Conservation (phyloP, 2,329 filamentous ascomycete species). For the Dothistroma pini region DNA sequence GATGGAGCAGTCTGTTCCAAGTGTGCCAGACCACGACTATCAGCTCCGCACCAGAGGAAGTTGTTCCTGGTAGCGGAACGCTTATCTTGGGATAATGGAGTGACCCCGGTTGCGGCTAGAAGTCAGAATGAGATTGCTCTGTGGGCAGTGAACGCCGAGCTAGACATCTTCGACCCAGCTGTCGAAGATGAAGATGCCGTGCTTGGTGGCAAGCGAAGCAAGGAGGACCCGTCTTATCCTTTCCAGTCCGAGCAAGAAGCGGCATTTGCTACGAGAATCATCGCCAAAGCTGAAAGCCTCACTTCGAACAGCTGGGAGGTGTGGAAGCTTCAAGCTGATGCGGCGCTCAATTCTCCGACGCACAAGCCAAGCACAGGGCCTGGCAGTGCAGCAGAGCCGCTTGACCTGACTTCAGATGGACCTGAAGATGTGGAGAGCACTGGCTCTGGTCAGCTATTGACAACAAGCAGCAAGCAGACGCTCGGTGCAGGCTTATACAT, state of each 20-base stretch:
- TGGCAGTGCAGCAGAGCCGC: not conserved
- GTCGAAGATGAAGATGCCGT: slow-evolving; percentile 19
- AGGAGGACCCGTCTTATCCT: slow-evolving; percentile 18
- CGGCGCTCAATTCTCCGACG: not conserved
- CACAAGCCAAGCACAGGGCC: not conserved
- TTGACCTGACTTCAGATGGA: not conserved
- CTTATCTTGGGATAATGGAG: slow-evolving; percentile 15
- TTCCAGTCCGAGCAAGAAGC: slow-evolving; percentile 16
- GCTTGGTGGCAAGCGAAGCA: slow-evolving; percentile 17
- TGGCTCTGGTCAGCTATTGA: not conserved
- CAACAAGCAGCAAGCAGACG: not conserved
- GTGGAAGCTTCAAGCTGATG: slow-evolving; percentile 11
- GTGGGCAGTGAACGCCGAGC: slow-evolving; percentile 22
- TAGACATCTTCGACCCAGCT: slow-evolving; percentile 23
- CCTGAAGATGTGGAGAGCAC: not conserved
- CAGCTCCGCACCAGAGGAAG: slow-evolving; percentile 19
- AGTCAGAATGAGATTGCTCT: slow-evolving; percentile 20
- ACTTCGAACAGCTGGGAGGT: slow-evolving; percentile 15
- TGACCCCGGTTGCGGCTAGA: slow-evolving; percentile 13
- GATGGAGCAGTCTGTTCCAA: slow-evolving; percentile 16
- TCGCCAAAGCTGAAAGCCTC: slow-evolving; percentile 19
- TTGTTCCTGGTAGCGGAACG: slow-evolving; percentile 25
- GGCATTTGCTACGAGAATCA: slow-evolving; percentile 15
- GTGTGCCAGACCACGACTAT: slow-evolving; percentile 15
- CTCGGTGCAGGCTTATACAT: not conserved